These are phyloP conservation scores for Cardamine resedifolia DNA, from an alignment of 345 rosid genomes.

Conservation along the genomic window DNA sequence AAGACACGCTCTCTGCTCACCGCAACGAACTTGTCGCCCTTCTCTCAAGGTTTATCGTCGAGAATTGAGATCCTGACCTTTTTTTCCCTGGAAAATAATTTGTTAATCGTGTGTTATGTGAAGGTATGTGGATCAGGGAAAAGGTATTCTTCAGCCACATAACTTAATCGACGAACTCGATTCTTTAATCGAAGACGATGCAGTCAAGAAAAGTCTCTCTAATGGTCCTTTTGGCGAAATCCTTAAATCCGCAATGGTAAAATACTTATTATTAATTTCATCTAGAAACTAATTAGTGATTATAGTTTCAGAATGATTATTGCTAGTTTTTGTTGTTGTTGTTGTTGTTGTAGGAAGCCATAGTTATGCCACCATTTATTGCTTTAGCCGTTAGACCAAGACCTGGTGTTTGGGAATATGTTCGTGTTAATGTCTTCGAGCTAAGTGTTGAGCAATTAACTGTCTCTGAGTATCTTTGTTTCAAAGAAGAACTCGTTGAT, in stretches of 20 bases:
- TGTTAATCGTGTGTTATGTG: constrained; percentile 11
- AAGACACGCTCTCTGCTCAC: constrained; percentile 82
- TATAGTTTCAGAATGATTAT: not conserved
- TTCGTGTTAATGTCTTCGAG: constrained; percentile 82
- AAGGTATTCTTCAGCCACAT: constrained; percentile 88
- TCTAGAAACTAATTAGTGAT: not conserved
- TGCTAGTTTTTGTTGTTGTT: not conserved
- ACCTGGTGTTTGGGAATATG: constrained; percentile 98
- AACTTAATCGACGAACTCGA: constrained; percentile 83
- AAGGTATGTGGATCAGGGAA: constrained; percentile 94
- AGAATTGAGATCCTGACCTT: not conserved
- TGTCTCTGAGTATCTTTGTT: constrained; percentile 80
- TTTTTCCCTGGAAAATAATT: not conserved
- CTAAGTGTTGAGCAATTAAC: constrained; percentile 81
- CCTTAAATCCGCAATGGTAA: constrained; percentile 74
- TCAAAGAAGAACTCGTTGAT: constrained; percentile 90
- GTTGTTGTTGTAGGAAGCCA: constrained; percentile 88
- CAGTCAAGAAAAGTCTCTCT: constrained; percentile 45
- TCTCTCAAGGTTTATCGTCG: constrained; percentile 68
- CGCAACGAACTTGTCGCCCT: constrained; percentile 92
- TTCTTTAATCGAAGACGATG: constrained; percentile 54
- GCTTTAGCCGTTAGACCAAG: constrained; percentile 94
- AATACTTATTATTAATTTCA: not conserved
- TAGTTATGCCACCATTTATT: constrained; percentile 89
- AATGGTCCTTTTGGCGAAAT: constrained; percentile 78